Evolutionary conservation across 495 filamentous ascomycete genomes (phyloP).

Genomic region (Pyrenula massariospora): DNA sequence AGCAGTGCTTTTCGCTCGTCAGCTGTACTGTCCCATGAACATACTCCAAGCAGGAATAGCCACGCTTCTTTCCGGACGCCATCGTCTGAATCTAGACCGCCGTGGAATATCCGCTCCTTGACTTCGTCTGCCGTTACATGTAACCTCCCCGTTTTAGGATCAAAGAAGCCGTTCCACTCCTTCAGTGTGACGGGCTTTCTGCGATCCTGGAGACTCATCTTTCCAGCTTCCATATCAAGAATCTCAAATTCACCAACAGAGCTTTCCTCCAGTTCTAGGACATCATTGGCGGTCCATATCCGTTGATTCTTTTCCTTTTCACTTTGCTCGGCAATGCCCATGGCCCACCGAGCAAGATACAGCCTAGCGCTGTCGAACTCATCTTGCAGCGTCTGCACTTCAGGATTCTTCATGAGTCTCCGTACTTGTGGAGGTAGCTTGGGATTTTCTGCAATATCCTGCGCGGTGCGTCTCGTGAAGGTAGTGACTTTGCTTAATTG

Average conservation of each 20-base stretch:
- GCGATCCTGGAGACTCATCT: slow-evolving; percentile 54
- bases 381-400: slow-evolving; percentile 89
- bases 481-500: slow-evolving; percentile 93
- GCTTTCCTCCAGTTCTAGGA: slow-evolving; percentile 86
- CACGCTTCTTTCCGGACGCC: slow-evolving; percentile 92
- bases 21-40: slow-evolving; percentile 74
- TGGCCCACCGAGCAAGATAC: slow-evolving; percentile 92
- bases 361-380: slow-evolving; percentile 94
- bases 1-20: slow-evolving; percentile 72
- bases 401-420: slow-evolving; percentile 77
- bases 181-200: slow-evolving; percentile 62
- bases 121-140: slow-evolving; percentile 78
- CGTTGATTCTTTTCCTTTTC: slow-evolving; percentile 72
- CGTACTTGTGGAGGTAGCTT: slow-evolving; percentile 78
- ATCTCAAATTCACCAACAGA: slow-evolving; percentile 94
- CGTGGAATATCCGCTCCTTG: slow-evolving; percentile 93
- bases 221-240: slow-evolving; percentile 66
- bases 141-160: slow-evolving; percentile 57
- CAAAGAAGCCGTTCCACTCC: slow-evolving; percentile 86
- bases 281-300: slow-evolving; percentile 88
- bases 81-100: slow-evolving; percentile 78
- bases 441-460: slow-evolving; percentile 82
- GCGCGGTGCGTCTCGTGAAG: slow-evolving; percentile 82
- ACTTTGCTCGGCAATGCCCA: slow-evolving; percentile 95
- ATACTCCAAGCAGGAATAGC: slow-evolving; percentile 85